Evolutionary conservation across 768 basidiomycete genomes (phyloP).

Genomic region (Crepidotus variabilis): DNA sequence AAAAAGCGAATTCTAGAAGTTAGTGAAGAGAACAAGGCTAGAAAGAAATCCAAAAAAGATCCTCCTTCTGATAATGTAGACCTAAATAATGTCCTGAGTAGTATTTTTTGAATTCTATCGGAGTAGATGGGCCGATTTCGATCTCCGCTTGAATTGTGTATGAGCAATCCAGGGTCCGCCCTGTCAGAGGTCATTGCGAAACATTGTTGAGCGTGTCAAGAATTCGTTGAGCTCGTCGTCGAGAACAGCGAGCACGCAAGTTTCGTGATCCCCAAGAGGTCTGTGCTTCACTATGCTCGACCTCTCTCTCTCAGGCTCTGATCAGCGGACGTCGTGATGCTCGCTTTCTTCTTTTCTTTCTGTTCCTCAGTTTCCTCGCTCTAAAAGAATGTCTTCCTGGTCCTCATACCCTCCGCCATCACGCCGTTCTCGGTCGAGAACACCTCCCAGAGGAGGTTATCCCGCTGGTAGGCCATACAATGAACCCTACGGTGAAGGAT

Average conservation of each 20-base stretch:
- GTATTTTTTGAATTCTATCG: conserved; percentile 40
- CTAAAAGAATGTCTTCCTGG: conserved; percentile 75
- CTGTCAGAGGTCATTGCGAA: conserved; percentile 56
- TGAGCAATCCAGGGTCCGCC: conserved; percentile 15
- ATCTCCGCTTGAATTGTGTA: conserved; percentile 40
- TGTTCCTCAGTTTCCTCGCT: conserved; percentile 50
- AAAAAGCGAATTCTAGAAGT: conserved; percentile 22
- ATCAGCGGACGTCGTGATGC: conserved; percentile 53
- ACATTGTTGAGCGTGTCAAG: conserved; percentile 42
- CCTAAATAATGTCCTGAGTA: conserved; percentile 43
- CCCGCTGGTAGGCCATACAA: conserved; percentile 48
- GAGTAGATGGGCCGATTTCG: conserved; percentile 13
- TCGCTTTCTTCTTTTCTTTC: conserved; percentile 42
- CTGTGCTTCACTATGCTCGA: conserved; percentile 91
- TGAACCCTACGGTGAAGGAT: conserved; percentile 59
- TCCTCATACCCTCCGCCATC: conserved; percentile 70
- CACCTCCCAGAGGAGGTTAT: conserved; percentile 61
- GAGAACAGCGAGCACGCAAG: conserved; percentile 40
- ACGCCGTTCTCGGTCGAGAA: conserved; percentile 82
- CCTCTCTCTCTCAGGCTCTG: conserved; percentile 72
- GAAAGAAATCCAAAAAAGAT: conserved; percentile 26
- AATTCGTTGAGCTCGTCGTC: conserved; percentile 39
- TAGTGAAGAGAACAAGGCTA: conserved; percentile 19
- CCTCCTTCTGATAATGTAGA: conserved; percentile 1
- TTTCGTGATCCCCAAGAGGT: conserved; percentile 77